Conservation (phyloP, 2,329 filamentous ascomycete genomes). For the Ophiostoma tasmaniense region DNA sequence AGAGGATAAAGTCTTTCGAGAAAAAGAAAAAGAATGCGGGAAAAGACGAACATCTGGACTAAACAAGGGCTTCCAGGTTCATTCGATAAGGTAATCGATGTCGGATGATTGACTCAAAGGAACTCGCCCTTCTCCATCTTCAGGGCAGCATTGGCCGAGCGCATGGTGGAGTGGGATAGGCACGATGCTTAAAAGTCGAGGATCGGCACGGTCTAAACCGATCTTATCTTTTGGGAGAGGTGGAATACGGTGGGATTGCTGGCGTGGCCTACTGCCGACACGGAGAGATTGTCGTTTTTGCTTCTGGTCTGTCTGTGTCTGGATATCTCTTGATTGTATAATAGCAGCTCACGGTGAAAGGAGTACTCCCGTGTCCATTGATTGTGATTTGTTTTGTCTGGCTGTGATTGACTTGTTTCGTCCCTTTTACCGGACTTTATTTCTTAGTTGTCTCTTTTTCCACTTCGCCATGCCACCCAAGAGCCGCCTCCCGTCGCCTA, state of each 20-base stretch:
- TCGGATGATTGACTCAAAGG: background rate
- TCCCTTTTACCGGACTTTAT: background rate
- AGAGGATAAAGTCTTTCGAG: background rate
- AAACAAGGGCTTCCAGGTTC: background rate
- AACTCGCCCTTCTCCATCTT: background rate
- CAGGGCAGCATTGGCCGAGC: background rate
- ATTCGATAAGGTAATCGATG: background rate
- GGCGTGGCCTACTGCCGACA: background rate
- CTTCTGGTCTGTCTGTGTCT: background rate
- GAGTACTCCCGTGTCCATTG: background rate
- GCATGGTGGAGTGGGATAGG: background rate
- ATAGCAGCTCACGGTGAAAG: background rate
- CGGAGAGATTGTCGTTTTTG: background rate
- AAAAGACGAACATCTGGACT: background rate
- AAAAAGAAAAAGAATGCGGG: background rate
- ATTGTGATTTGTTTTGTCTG: background rate
- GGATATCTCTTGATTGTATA: background rate
- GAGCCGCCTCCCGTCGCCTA: background rate
- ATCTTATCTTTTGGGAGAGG: background rate
- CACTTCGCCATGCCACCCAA: background rate
- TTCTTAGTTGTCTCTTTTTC: background rate
- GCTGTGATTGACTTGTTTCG: background rate
- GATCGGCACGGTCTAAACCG: background rate
- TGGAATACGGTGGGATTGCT: background rate
- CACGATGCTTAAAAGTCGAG: background rate